Evolutionary conservation across 2,329 filamentous ascomycete species (phyloP), one percentile per base, ranked within the genome.

Genomic region (Cadophora gregata): DNA sequence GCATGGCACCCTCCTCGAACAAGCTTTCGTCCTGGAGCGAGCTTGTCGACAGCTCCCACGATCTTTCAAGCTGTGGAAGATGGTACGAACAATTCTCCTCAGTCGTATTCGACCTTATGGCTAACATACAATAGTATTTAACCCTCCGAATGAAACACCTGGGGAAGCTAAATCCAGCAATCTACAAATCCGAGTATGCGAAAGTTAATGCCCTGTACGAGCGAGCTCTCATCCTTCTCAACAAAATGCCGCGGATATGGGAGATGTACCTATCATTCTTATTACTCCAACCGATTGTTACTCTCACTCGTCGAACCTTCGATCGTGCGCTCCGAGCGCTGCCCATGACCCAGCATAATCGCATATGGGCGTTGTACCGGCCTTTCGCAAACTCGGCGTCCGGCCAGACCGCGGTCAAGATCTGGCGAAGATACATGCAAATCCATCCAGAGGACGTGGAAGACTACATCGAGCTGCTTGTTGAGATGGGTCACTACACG

Each of bases 241-340:
- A 99, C 81, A 99, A 99, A 81, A 99, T 99, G 96, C 96, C 96
- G 27, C 88, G 89, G 72, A 96, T 99, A 77, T 99, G 96, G 96
- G 94, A 97, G 78, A 93, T 98, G 89, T 99, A 97, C 78, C 88
- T 99, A 69, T 86, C 86, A 59, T 98, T 99, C 77, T 84, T 99
- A 66, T 88, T 95, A 77, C 88, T 92, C 75, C 96, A 99, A 78
- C 96, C 96, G n/a, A 83, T 96, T 63, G 89, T 99, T 68, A 97
- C 95, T 8, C 85, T 89, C 65, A 96, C 93, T 29, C 88, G 96
- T 67, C 89, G 89, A 71, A 93, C 93, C 0, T 99, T 99, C 80
- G 95, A 99, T 80, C 90, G 93, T 67, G 94, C 96, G 14, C 85
- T 99, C 55, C 89, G 95, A 70, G 95, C 96, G 6, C 84, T 99